These are phyloP conservation scores for Colletotrichum aenigma DNA, from an alignment of 2,329 filamentous ascomycete species.

Conservation along the genomic window DNA sequence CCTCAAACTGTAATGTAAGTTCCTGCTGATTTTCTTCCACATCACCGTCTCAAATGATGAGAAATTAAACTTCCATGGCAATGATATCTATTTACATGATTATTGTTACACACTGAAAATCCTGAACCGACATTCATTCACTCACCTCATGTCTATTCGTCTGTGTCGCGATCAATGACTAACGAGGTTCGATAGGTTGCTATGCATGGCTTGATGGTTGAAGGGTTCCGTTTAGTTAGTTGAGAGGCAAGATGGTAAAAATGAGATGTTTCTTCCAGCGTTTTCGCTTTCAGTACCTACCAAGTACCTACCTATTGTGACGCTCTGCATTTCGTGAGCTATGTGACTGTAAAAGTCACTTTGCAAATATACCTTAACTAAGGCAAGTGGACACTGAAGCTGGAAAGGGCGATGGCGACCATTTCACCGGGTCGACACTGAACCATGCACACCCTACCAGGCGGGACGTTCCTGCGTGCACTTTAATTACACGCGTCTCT, in stretches of 20 bases:
- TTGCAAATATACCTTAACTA: background rate
- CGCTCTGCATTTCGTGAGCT: background rate
- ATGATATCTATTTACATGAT: conserved; percentile 18
- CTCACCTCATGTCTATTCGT: background rate
- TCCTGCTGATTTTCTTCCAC: background rate
- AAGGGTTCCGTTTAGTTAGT: background rate
- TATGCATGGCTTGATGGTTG: background rate
- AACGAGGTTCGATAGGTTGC: background rate
- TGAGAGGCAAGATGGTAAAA: background rate
- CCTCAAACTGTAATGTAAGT: background rate
- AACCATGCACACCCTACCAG: background rate
- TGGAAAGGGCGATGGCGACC: background rate
- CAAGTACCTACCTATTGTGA: background rate
- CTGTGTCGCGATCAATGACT: background rate
- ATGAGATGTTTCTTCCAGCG: background rate
- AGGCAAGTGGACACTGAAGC: background rate
- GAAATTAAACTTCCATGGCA: background rate
- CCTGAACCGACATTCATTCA: background rate
- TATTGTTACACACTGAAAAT: conserved; percentile 15
- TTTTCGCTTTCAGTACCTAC: background rate
- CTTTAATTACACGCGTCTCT: background rate
- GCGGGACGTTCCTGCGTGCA: background rate
- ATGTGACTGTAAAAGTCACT: background rate
- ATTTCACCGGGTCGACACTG: background rate
- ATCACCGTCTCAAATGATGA: conserved; percentile 4